Conservation (phyloP, 106 monocot genomes). For the Dendrobium officinale region DNA sequence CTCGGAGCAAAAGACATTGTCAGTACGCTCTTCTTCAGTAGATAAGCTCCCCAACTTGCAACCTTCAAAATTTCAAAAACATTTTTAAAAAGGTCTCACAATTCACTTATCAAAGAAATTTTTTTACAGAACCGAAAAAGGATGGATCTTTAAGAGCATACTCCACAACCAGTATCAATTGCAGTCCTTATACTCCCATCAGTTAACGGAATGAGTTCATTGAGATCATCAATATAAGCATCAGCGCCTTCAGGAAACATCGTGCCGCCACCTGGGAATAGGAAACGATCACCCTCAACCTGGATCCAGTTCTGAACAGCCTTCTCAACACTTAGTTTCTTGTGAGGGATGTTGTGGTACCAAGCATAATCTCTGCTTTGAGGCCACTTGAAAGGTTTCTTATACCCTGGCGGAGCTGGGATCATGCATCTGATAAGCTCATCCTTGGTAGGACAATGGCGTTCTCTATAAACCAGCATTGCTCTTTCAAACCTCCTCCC, state of each 20-base stretch:
- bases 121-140: background rate
- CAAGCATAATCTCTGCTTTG: slow-evolving; percentile 51
- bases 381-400: slow-evolving; percentile 53
- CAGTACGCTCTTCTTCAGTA: slow-evolving; percentile 43
- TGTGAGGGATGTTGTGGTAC: slow-evolving; percentile 55
- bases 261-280: slow-evolving; percentile 57
- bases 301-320: slow-evolving; percentile 61
- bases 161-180: slow-evolving; percentile 54
- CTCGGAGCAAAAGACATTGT: slow-evolving; percentile 67
- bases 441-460: slow-evolving; percentile 43
- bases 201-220: slow-evolving; percentile 34
- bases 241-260: slow-evolving; percentile 53
- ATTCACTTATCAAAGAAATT: background rate
- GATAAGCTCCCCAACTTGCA: slow-evolving; percentile 61
- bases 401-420: slow-evolving; percentile 49
- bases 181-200: slow-evolving; percentile 52
- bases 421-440: slow-evolving; percentile 41
- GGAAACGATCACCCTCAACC: slow-evolving; percentile 44
- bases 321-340: slow-evolving; percentile 61
- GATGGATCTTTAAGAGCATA: slow-evolving; percentile 9
- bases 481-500: slow-evolving; percentile 32
- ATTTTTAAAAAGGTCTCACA: background rate
- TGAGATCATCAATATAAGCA: slow-evolving; percentile 57
- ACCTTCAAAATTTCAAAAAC: slow-evolving; percentile 19
- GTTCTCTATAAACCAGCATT: slow-evolving; percentile 48